Base-by-base conservation (phyloP, 768 basidiomycete genomes). In the Hemileccinum impolitum region DNA sequence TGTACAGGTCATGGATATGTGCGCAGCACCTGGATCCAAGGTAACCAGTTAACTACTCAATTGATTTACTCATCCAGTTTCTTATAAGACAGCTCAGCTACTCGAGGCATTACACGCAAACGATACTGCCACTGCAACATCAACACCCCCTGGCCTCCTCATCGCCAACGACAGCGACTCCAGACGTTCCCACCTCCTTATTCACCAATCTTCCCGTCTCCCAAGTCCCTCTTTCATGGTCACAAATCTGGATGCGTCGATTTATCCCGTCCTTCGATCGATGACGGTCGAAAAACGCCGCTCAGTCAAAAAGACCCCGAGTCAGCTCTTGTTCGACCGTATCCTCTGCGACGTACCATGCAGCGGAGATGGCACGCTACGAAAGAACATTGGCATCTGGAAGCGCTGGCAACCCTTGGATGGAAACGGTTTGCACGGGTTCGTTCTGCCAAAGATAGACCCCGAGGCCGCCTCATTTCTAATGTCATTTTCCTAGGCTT, bases 341-440 rank as follows among this genome's bases (percentile, higher is more conserved):
- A 95, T 99, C 50, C 70, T 99, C 30, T 94, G 93, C 43, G 96
- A 98, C 65, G 96, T 99, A 9, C 96, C 96, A 9, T 99, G 96
- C 64, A 94, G 90, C 59, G 96, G 96, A 4, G 96, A 99, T 65
- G 96, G 95, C 0, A 99, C 96, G 1, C 67, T 97, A 48, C 72
- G 96, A 53, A 99, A 99, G 75, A 99, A 99, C 64, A 66, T 89
- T 13, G 89, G 85, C 1, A 96, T 99, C 35, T 99, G 96, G 96
- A 89, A 87, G 64, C 76, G 77, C 36, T 99, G 95, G 95, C 81
- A 81, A 38, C 80, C 86, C 12, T 80, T 82, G 65, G 91, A 95
- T 65, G 95, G 88, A 10, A 94, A 95, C 62, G 91, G 92, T 3
- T 66, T 99, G 52, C 96, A 99, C 63, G 70, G 79, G 92, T 94